Evolutionary conservation across 257 asterid genomes (phyloP).

Genomic region (Perilla frutescens): DNA sequence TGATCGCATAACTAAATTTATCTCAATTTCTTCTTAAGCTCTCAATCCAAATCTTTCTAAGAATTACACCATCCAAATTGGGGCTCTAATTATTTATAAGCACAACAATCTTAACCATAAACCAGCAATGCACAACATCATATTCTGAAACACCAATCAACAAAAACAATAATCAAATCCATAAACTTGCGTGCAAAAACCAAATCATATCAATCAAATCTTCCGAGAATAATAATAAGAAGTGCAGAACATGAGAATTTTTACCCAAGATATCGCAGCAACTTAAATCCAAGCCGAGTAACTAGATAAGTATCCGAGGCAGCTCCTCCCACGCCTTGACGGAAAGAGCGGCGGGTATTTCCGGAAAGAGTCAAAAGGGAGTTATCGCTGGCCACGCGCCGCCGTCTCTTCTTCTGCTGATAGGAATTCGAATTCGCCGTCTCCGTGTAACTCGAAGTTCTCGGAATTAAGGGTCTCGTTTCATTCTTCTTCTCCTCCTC

Average conservation of each 20-base stretch:
- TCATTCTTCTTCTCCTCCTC: conserved; percentile 60
- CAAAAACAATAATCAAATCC: not conserved
- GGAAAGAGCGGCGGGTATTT: conserved; percentile 42
- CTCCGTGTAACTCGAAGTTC: conserved; percentile 57
- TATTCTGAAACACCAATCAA: not conserved
- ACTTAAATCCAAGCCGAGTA: conserved; percentile 61
- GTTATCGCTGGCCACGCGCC: conserved; percentile 66
- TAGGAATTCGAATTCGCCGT: conserved; percentile 35
- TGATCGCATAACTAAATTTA: conserved; percentile 4
- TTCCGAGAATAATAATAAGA: too few relatives aligned
- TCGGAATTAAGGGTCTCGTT: conserved; percentile 61
- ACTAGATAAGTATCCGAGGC: conserved; percentile 62
- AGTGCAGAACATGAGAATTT: too few relatives aligned
- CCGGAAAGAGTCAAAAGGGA: conserved; percentile 47
- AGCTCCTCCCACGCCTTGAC: conserved; percentile 54
- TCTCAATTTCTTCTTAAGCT: not conserved
- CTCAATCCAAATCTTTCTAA: not conserved
- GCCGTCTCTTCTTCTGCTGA: conserved; percentile 65
- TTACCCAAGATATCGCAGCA: conserved; percentile 84
- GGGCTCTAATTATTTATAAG: not conserved
- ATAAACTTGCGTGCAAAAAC: not conserved
- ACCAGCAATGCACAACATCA: conserved; percentile 8
- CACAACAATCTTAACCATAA: not conserved
- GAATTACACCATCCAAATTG: conserved; percentile 6
- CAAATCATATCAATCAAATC: not conserved